A percentile compares a stretch with the other conserved stretches of the same genome.
Evolutionary conservation across 495 filamentous ascomycete species (phyloP).

Genomic region (Aspergillus asperescens): DNA sequence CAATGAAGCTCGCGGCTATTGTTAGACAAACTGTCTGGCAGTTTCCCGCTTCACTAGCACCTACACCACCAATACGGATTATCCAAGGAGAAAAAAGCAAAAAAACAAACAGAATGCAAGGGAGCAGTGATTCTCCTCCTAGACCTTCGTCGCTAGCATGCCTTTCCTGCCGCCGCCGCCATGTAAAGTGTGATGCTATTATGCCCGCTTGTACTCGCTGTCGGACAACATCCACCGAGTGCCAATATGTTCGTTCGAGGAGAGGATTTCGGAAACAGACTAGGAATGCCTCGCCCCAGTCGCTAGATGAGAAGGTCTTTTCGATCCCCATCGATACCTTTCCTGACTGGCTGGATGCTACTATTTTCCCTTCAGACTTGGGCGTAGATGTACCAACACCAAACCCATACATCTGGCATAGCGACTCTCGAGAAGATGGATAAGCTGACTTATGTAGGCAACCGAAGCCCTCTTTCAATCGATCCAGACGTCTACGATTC

Average conservation of each 20-base stretch:
- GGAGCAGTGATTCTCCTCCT: constrained; percentile 1
- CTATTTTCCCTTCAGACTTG: constrained; percentile 9
- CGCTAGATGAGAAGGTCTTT: constrained; percentile 12
- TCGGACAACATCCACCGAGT: constrained; percentile 17
- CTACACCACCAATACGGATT: background rate
- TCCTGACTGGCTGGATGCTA: constrained; percentile 17
- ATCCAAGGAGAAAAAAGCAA: background rate
- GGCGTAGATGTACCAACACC: background rate
- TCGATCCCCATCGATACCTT: constrained; percentile 14
- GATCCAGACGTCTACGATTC: background rate
- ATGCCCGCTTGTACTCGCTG: constrained; percentile 36
- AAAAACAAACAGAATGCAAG: constrained; percentile 7
- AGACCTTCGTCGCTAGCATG: constrained; percentile 46
- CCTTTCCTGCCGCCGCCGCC: constrained; percentile 50
- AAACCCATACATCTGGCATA: background rate
- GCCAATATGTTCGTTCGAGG: constrained; percentile 25
- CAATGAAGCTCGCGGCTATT: background rate
- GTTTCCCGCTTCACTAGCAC: background rate
- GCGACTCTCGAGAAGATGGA: background rate
- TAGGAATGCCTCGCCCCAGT: constrained; percentile 1
- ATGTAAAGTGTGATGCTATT: constrained; percentile 52
- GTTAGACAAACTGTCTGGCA: too few relatives aligned
- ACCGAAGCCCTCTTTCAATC: constrained; percentile 17
- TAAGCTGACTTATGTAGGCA: constrained; percentile 14
- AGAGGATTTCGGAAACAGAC: constrained; percentile 30